Evolutionary conservation across 306 rosid species (phyloP).

Genomic region (Lotus japonicus): DNA sequence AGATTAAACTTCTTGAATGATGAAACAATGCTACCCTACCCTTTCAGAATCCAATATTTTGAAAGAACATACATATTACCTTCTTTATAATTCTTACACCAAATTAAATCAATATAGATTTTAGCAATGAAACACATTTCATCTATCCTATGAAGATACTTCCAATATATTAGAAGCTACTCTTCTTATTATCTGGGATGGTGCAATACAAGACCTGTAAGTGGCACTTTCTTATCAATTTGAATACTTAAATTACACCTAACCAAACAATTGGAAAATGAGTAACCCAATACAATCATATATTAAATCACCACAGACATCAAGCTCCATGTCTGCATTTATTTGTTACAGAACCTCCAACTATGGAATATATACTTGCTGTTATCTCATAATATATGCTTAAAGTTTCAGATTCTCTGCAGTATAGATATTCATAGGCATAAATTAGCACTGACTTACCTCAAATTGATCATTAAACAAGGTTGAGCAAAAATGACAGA

Average conservation of each 20-base stretch:
- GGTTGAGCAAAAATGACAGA: slow-evolving; percentile 35
- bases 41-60: background rate
- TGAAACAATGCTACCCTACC: background rate
- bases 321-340: background rate
- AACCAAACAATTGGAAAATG: background rate
- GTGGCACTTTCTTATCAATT: background rate
- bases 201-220: background rate
- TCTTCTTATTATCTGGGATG: background rate
- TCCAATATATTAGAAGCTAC: background rate
- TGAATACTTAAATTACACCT: background rate
- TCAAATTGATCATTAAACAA: slow-evolving; percentile 31
- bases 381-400: background rate
- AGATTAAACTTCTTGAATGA: background rate
- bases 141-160: background rate
- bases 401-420: background rate
- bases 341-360: background rate
- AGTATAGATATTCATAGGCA: background rate
- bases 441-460: slow-evolving; percentile 40
- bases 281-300: background rate
- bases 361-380: background rate
- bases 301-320: background rate
- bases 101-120: background rate
- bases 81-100: background rate
- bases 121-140: background rate
- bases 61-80: background rate